phyloP scores from a whole-genome alignment of 768 basidiomycete species.

The Suillus subluteus region DNA sequence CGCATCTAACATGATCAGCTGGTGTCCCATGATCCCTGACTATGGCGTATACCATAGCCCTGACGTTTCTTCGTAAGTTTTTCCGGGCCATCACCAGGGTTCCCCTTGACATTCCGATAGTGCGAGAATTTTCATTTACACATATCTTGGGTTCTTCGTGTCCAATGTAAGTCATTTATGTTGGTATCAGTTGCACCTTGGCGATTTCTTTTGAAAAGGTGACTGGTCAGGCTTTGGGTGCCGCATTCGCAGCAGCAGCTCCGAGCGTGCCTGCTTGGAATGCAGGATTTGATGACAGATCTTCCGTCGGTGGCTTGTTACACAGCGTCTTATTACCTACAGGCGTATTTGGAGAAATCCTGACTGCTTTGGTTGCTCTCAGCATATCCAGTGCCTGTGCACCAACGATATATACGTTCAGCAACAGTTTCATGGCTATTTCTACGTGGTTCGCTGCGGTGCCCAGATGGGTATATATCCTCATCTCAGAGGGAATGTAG shows the following conservation, averaged over 20 bases:
- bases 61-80: background rate
- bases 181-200: background rate
- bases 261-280: background rate
- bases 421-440: background rate
- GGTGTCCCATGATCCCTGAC: background rate
- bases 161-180: background rate
- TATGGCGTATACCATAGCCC: background rate
- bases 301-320: background rate
- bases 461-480: background rate
- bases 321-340: background rate
- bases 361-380: background rate
- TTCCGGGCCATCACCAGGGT: background rate
- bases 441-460: background rate
- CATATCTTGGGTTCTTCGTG: background rate
- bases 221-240: conserved; percentile 1
- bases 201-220: background rate
- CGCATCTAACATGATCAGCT: background rate
- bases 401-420: background rate
- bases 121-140: background rate
- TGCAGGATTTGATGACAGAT: background rate
- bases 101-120: background rate
- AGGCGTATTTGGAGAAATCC: background rate
- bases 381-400: background rate
- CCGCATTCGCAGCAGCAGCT: background rate
- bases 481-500: background rate